A percentile compares a stretch with the other conserved stretches of the same genome.
These are phyloP conservation scores for Dichomitus squalens DNA, from an alignment of 1,284 basidiomycete genomes.

Conservation along the genomic window DNA sequence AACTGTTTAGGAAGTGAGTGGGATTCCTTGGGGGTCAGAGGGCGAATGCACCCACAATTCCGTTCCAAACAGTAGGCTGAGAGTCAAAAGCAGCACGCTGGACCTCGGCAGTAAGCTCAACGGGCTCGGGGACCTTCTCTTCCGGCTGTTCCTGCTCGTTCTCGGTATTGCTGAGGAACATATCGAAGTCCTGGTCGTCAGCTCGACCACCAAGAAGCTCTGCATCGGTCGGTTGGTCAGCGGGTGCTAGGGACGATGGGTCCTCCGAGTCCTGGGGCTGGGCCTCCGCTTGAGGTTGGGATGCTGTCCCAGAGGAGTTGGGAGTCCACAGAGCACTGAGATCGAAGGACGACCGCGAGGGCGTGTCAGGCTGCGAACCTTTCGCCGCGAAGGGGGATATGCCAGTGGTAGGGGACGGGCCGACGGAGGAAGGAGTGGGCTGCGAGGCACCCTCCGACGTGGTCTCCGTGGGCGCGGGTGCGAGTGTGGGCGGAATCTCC, in stretches of 20 bases:
- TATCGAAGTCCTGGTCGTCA: conserved; percentile 79
- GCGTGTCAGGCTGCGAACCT: conserved; percentile 42
- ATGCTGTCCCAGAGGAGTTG: neutral
- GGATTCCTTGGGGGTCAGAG: neutral
- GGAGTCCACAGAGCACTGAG: conserved; percentile 67
- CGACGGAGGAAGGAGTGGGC: conserved; percentile 15
- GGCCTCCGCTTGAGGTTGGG: conserved; percentile 10
- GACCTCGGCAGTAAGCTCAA: conserved; percentile 25
- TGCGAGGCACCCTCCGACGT: conserved; percentile 21
- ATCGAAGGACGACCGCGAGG: conserved; percentile 60
- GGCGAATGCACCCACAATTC: conserved; percentile 53
- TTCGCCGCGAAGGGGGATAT: conserved; percentile 56
- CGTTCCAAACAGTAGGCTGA: conserved; percentile 65
- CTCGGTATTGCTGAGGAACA: conserved; percentile 72
- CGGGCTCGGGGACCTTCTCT: conserved; percentile 41
- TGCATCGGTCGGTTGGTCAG: conserved; percentile 41
- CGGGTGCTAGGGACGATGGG: conserved; percentile 22
- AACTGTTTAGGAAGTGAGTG: conserved; percentile 45
- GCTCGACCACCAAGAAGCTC: conserved; percentile 45
- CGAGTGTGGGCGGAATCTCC: conserved; percentile 16
- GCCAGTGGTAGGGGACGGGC: conserved; percentile 30
- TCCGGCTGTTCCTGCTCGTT: conserved; percentile 54
- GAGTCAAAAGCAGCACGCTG: conserved; percentile 51
- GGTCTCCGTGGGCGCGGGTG: conserved; percentile 1
- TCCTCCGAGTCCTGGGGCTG: conserved; percentile 30